Conservation (phyloP, 768 basidiomycete genomes). For the Clitopilus passeckerianus region DNA sequence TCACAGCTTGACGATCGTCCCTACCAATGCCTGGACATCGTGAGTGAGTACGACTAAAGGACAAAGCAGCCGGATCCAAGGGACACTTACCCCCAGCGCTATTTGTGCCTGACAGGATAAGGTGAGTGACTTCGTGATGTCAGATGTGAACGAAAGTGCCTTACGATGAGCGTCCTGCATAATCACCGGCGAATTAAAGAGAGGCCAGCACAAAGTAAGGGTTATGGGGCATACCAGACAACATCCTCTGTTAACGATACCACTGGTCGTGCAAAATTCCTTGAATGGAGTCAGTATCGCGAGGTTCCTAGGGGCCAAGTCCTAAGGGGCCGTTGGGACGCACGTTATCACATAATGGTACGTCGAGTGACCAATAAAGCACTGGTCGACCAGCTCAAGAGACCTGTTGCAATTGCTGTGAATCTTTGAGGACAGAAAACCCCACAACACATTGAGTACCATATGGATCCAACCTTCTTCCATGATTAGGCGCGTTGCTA, state of each 20-base stretch:
- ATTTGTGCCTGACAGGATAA: constrained; percentile 4
- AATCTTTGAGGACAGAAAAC: neutral
- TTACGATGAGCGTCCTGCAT: constrained; percentile 31
- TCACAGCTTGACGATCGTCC: constrained; percentile 51
- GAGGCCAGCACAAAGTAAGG: neutral
- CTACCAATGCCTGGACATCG: constrained; percentile 21
- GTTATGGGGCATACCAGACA: constrained; percentile 27
- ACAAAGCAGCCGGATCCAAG: constrained; percentile 15
- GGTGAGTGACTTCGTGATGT: neutral
- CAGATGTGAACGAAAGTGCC: constrained; percentile 8
- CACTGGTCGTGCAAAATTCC: constrained; percentile 28
- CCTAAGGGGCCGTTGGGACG: constrained; percentile 13
- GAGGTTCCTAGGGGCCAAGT: neutral
- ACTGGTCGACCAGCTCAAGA: constrained; percentile 43
- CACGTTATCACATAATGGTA: constrained; percentile 55
- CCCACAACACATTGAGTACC: constrained; percentile 12
- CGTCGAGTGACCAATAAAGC: constrained; percentile 44
- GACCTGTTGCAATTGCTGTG: constrained; percentile 16
- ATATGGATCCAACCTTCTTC: constrained; percentile 23
- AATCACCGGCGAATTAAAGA: neutral
- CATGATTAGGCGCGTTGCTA: neutral
- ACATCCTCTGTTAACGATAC: constrained; percentile 20
- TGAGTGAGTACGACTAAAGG: constrained; percentile 28
- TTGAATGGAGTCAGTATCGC: constrained; percentile 11
- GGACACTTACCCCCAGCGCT: constrained; percentile 1